These are phyloP conservation scores for Starmerella vaccinii DNA, from an alignment of 805 yeast genomes.

Conservation along the genomic window DNA sequence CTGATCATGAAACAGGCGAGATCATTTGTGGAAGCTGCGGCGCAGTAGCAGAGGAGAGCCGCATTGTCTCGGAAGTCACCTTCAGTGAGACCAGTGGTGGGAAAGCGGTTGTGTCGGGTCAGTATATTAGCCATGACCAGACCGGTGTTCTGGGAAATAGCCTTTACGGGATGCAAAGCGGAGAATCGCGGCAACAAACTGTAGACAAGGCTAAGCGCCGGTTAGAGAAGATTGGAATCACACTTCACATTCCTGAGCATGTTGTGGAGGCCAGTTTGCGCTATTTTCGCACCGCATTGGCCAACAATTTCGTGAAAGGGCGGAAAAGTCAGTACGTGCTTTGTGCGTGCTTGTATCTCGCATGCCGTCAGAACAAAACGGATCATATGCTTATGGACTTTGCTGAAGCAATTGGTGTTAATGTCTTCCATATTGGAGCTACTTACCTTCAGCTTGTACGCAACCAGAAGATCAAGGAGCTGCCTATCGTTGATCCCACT, in stretches of 20 bases:
- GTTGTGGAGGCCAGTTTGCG: constrained; percentile 77
- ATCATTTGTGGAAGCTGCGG: constrained; percentile 78
- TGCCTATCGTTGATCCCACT: constrained; percentile 92
- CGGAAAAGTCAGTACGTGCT: constrained; percentile 89
- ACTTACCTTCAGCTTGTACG: constrained; percentile 91
- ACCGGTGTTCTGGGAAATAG: constrained; percentile 58
- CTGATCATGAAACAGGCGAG: constrained; percentile 36
- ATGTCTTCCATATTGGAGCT: constrained; percentile 91
- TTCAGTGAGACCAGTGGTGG: constrained; percentile 89
- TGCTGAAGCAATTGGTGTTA: constrained; percentile 76
- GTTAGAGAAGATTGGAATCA: constrained; percentile 68
- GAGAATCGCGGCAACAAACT: constrained; percentile 82
- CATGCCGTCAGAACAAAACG: constrained; percentile 84
- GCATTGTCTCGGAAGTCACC: constrained; percentile 89
- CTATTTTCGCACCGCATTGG: constrained; percentile 80
- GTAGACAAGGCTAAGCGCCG: constrained; percentile 71
- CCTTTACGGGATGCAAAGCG: constrained; percentile 34
- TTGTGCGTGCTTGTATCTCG: constrained; percentile 88
- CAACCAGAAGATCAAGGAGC: constrained; percentile 57
- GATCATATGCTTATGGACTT: constrained; percentile 95
- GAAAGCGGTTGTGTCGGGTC: constrained; percentile 92
- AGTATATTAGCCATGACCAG: constrained; percentile 84
- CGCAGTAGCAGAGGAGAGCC: constrained; percentile 77
- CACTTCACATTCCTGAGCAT: constrained; percentile 69
- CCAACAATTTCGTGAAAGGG: constrained; percentile 92